Conservation (phyloP, 768 basidiomycete genomes). For the Russula foetens region DNA sequence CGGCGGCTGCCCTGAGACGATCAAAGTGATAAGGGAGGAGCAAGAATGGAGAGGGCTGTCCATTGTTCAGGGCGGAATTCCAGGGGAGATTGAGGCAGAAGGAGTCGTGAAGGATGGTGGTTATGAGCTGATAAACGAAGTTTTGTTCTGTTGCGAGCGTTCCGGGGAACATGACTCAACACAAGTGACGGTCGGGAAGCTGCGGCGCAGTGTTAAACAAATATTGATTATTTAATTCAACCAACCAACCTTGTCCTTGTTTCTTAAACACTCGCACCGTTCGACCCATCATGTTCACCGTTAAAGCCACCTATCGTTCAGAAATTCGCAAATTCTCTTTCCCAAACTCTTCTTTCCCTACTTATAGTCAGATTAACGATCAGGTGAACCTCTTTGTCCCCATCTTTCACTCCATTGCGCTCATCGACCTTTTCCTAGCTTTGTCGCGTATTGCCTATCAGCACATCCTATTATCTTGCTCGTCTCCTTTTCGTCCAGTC, state of each 20-base stretch:
- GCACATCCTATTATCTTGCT: constrained; percentile 51
- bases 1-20: constrained; percentile 46
- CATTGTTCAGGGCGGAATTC: constrained; percentile 45
- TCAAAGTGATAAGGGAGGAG: constrained; percentile 53
- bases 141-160: too few species aligned
- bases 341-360: constrained; percentile 47
- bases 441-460: constrained; percentile 59
- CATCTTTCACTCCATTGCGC: neutral
- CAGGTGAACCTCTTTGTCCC: constrained; percentile 37
- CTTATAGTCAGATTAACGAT: constrained; percentile 49
- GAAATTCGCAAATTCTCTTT: constrained; percentile 67
- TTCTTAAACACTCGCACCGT: too few species aligned
- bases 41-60: constrained; percentile 51
- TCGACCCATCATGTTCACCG: constrained; percentile 50
- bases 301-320: constrained; percentile 67
- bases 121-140: constrained; percentile 32
- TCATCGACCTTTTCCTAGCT: constrained; percentile 36
- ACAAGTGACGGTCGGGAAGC: neutral
- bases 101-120: constrained; percentile 54
- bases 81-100: constrained; percentile 38
- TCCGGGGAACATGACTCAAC: too few species aligned
- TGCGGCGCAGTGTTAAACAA: neutral
- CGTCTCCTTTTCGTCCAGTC: constrained; percentile 60
- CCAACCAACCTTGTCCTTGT: neutral
- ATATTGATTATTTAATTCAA: neutral